Conservation (phyloP, 768 basidiomycete genomes). For the Dioszegia crocea region DNA sequence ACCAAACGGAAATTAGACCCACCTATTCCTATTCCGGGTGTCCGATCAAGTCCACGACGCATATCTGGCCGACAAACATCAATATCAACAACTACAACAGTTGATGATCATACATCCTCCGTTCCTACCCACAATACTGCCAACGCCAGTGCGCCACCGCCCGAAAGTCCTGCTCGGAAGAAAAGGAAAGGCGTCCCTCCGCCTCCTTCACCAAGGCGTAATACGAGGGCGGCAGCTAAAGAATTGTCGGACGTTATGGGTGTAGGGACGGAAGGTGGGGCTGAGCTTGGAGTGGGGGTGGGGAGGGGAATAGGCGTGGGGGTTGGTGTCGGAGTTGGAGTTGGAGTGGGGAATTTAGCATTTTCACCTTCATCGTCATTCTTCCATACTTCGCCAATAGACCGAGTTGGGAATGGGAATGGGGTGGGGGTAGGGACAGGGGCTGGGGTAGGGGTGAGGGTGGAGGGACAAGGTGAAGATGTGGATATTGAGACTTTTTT, state of each 20-base stretch:
- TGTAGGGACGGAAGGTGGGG: not conserved
- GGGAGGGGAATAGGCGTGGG: too few relatives aligned
- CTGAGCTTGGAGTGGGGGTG: not conserved
- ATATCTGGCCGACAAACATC: not conserved
- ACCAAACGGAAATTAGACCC: not conserved
- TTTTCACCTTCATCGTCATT: not conserved
- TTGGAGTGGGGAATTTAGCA: not conserved
- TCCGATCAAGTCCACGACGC: constrained; percentile 11
- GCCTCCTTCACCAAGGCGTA: constrained; percentile 2
- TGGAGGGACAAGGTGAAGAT: constrained; percentile 12
- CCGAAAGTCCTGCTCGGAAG: constrained; percentile 24
- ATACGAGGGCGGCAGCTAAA: constrained; percentile 8
- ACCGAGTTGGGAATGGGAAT: not conserved
- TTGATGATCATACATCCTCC: not conserved
- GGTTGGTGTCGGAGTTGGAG: too few relatives aligned
- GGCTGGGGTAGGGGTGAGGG: not conserved
- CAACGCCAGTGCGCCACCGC: too few relatives aligned
- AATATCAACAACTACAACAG: not conserved
- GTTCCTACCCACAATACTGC: not conserved
- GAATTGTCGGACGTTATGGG: not conserved
- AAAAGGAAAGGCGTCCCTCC: constrained; percentile 12
- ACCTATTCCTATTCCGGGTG: not conserved
- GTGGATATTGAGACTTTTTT: constrained; percentile 31
- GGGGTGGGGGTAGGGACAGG: not conserved
- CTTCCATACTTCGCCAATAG: not conserved